Evolutionary conservation across 2,329 filamentous ascomycete genomes (phyloP).

Genomic region (Lecanosticta acicola): DNA sequence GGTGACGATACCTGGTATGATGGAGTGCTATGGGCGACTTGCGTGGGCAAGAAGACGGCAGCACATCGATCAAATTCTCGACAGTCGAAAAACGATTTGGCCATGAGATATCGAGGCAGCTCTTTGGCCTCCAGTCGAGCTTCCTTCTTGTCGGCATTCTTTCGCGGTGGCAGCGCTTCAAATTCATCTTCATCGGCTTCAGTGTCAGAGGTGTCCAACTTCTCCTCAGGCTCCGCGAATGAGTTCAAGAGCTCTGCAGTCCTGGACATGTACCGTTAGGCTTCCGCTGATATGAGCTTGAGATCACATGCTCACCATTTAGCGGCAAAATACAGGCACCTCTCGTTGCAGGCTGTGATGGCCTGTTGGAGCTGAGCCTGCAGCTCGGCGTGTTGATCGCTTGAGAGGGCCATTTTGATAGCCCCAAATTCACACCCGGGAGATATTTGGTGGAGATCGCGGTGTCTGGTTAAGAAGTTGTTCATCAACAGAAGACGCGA

Average conservation of each 20-base stretch:
- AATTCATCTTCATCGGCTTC: constrained; percentile 33
- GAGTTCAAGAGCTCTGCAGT: constrained; percentile 89
- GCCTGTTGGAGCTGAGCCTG: constrained; percentile 75
- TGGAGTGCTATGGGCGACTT: constrained; percentile 47
- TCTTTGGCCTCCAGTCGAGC: constrained; percentile 71
- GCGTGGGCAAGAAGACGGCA: constrained; percentile 67
- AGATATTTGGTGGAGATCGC: too few species aligned
- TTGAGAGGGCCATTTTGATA: constrained; percentile 29
- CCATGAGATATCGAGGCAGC: constrained; percentile 76
- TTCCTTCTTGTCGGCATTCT: constrained; percentile 65
- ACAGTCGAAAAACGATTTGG: constrained; percentile 92
- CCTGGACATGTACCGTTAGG: constrained; percentile 51
- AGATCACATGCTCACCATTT: constrained; percentile 66
- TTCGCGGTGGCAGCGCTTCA: constrained; percentile 39
- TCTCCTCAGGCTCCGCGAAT: constrained; percentile 53
- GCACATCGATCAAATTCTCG: constrained; percentile 92
- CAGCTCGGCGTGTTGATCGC: constrained; percentile 52
- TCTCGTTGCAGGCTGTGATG: constrained; percentile 83
- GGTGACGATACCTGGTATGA: constrained; percentile 31
- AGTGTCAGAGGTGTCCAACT: constrained; percentile 48
- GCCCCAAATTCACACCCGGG: too few species aligned
- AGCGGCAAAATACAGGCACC: constrained; percentile 90
- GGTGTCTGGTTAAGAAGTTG: too few species aligned
- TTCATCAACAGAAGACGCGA: constrained; percentile 2
- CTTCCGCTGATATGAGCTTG: background rate